Percentiles rank a stretch among this genome's conserved stretches.
Conservation (phyloP, 2,329 filamentous ascomycete genomes). For the Microdochium nivale region DNA sequence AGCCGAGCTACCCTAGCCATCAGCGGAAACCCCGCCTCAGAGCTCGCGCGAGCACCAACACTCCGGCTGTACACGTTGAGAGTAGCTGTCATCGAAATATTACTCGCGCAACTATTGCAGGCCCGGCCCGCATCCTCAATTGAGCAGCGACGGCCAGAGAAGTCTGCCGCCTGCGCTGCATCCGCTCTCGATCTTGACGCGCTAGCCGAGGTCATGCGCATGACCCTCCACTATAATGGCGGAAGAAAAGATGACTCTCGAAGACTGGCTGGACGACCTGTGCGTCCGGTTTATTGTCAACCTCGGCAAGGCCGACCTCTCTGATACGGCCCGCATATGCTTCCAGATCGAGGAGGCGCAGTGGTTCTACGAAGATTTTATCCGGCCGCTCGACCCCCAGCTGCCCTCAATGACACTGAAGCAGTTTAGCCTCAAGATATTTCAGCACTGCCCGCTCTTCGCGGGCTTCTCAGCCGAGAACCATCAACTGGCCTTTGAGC, state of each 20-base stretch:
- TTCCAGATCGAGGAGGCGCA: conserved; percentile 99
- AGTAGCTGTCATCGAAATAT: background rate
- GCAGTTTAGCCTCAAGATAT: conserved; percentile 81
- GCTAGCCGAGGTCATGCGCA: conserved; percentile 13
- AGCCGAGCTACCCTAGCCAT: background rate
- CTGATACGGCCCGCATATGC: conserved; percentile 86
- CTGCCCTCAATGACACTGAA: conserved; percentile 81
- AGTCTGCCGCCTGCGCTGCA: background rate
- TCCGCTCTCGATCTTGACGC: background rate
- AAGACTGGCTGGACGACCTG: conserved; percentile 96
- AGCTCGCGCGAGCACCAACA: background rate
- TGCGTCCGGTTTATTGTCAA: conserved; percentile 98
- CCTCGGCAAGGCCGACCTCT: conserved; percentile 82
- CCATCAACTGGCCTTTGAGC: conserved; percentile 76
- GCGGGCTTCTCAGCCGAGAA: conserved; percentile 70
- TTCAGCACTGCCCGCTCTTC: conserved; percentile 86
- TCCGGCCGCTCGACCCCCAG: conserved; percentile 77
- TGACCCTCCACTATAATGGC: conserved; percentile 51
- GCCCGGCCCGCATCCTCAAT: background rate
- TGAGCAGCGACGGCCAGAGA: background rate
- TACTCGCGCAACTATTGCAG: background rate
- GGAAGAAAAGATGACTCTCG: conserved; percentile 72
- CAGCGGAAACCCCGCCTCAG: background rate
- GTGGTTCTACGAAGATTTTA: conserved; percentile 99
- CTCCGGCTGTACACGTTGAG: background rate